phyloP scores from a whole-genome alignment of 768 basidiomycete genomes.

The Trametes maxima region DNA sequence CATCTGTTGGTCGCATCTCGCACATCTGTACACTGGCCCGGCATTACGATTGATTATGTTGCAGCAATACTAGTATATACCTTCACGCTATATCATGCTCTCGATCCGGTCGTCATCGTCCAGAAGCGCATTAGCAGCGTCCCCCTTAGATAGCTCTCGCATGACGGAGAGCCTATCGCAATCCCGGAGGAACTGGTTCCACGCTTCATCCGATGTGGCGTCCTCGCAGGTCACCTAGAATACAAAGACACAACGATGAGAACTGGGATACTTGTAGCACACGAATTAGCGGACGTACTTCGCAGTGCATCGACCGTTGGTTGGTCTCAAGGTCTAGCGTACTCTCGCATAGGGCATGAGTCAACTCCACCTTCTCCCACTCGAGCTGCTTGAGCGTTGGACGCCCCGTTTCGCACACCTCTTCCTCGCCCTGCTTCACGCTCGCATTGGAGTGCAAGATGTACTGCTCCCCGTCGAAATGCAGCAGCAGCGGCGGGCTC shows the following conservation, averaged over 20 bases:
- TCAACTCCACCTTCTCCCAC: neutral
- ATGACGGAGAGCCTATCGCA: constrained; percentile 47
- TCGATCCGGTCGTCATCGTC: neutral
- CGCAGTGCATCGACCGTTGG: constrained; percentile 52
- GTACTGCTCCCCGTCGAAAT: constrained; percentile 42
- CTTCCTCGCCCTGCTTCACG: constrained; percentile 47
- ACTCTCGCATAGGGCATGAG: constrained; percentile 42
- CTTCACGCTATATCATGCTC: constrained; percentile 6
- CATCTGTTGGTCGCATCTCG: neutral
- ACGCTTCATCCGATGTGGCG: constrained; percentile 39
- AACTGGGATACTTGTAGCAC: neutral
- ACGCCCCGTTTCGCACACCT: constrained; percentile 4
- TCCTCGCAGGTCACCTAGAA: constrained; percentile 50
- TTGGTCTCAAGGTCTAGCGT: constrained; percentile 55
- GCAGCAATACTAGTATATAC: constrained; percentile 10
- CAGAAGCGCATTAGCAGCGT: neutral
- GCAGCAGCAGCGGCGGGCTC: constrained; percentile 48
- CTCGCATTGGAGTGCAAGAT: constrained; percentile 49
- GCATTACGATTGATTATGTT: constrained; percentile 17
- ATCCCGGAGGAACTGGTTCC: constrained; percentile 46
- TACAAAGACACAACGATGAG: neutral
- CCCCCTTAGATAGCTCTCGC: constrained; percentile 20
- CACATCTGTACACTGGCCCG: constrained; percentile 7
- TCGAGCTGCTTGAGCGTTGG: neutral
- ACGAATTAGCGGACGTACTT: constrained; percentile 43